Percentiles rank a stretch among this genome's conserved stretches.
phyloP scores from a whole-genome alignment of 2,329 filamentous ascomycete species.

The Beauveria pseudobassiana region DNA sequence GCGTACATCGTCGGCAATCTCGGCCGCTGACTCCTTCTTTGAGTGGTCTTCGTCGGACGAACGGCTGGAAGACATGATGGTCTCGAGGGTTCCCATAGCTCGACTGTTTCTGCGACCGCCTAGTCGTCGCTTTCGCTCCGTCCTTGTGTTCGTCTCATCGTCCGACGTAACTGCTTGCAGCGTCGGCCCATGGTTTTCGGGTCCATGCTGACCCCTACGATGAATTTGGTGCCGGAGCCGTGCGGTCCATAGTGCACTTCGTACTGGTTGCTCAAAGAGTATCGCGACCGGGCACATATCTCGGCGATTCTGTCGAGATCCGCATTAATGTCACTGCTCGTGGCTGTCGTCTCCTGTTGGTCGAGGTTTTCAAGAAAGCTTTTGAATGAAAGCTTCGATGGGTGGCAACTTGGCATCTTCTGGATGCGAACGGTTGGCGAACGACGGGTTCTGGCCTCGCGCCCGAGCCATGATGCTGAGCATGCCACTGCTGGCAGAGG shows the following conservation, averaged over 20 bases:
- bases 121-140: constrained; percentile 33
- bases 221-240: constrained; percentile 46
- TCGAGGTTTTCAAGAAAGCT: constrained; percentile 53
- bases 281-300: constrained; percentile 57
- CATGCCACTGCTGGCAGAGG: constrained; percentile 32
- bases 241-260: constrained; percentile 58
- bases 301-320: constrained; percentile 59
- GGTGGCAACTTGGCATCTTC: constrained; percentile 46
- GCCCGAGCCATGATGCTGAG: constrained; percentile 28
- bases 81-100: constrained; percentile 57
- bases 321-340: constrained; percentile 41
- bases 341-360: constrained; percentile 24
- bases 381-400: constrained; percentile 57
- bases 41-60: constrained; percentile 55
- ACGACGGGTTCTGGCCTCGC: background rate
- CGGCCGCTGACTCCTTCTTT: constrained; percentile 44
- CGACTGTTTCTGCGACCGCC: constrained; percentile 38
- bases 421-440: background rate
- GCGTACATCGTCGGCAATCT: constrained; percentile 47
- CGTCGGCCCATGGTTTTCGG: constrained; percentile 39
- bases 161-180: constrained; percentile 51
- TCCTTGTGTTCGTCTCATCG: constrained; percentile 35
- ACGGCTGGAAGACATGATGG: constrained; percentile 58
- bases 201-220: constrained; percentile 21
- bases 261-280: constrained; percentile 60